Evolutionary conservation across 805 yeast genomes (phyloP).

Genomic region (Metschnikowia lachancei): DNA sequence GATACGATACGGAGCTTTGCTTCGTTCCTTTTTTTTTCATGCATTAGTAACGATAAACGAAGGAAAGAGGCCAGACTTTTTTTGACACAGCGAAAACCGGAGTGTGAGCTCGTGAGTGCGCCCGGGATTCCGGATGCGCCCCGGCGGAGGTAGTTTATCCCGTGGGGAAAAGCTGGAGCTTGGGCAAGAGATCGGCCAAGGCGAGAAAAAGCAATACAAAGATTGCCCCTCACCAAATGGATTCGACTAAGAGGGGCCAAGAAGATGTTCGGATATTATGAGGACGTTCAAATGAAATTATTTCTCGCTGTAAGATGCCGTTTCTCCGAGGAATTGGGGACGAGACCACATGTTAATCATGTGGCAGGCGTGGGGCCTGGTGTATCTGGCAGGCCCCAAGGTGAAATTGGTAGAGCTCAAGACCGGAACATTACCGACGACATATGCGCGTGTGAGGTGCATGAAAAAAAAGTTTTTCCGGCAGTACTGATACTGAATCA

Average conservation of each 20-base stretch:
- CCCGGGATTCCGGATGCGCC: not conserved
- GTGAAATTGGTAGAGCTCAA: too few species aligned
- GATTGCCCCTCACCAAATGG: too few species aligned
- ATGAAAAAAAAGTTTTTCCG: conserved; percentile 8
- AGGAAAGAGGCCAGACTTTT: not conserved
- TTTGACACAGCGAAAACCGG: not conserved
- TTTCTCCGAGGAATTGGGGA: too few species aligned
- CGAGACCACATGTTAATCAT: too few species aligned
- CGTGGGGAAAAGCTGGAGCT: conserved; percentile 11
- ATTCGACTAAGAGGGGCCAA: too few species aligned
- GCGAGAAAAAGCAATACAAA: not conserved
- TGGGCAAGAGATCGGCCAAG: not conserved
- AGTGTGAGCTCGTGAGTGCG: too few species aligned
- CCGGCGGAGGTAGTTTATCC: conserved; percentile 2
- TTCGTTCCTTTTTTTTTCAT: not conserved
- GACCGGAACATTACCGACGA: too few species aligned
- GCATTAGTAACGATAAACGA: not conserved
- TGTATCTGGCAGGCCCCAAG: too few species aligned
- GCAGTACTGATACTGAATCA: not conserved
- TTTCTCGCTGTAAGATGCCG: too few species aligned
- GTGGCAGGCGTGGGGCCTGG: not conserved
- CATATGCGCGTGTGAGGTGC: not conserved
- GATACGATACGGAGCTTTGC: too few species aligned
- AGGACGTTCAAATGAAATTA: too few species aligned
- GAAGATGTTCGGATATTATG: too few species aligned